Conservation (phyloP, 192 early-diverging fungal species). For the Umbelopsis ramanniana region DNA sequence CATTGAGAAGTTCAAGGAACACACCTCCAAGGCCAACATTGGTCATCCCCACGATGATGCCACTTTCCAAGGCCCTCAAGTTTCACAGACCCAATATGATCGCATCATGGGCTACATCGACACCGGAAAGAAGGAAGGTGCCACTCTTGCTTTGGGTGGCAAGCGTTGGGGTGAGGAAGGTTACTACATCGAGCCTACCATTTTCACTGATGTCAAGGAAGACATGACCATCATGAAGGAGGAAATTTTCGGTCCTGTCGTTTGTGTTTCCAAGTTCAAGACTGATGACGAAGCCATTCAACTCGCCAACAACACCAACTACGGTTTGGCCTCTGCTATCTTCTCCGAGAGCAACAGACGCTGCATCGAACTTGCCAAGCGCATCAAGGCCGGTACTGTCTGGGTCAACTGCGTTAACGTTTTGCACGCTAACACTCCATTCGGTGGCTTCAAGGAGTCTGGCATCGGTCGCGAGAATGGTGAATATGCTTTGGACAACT, state of each 20-base stretch:
- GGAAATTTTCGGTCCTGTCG: conserved; percentile 91
- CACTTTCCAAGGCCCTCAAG: conserved; percentile 74
- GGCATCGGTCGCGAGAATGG: conserved; percentile 69
- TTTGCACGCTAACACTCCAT: conserved; percentile 57
- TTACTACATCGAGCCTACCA: conserved; percentile 80
- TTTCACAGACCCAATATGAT: conserved; percentile 68
- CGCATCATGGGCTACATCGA: conserved; percentile 66
- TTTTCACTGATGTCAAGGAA: conserved; percentile 69
- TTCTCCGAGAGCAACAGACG: conserved; percentile 69
- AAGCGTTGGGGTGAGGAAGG: conserved; percentile 66
- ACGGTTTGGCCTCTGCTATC: conserved; percentile 77
- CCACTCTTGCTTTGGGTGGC: conserved; percentile 59
- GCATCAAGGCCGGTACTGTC: conserved; percentile 61
- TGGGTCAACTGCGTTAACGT: conserved; percentile 66
- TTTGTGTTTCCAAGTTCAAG: conserved; percentile 74
- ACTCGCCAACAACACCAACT: conserved; percentile 71
- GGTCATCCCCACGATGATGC: conserved; percentile 68
- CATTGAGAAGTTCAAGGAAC: conserved; percentile 61
- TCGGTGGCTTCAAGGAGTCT: conserved; percentile 75
- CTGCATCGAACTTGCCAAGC: conserved; percentile 55
- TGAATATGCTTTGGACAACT: conserved; percentile 56
- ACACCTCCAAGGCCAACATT: conserved; percentile 55
- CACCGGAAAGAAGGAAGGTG: conserved; percentile 62
- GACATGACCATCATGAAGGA: conserved; percentile 63
- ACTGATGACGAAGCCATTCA: conserved; percentile 73